Evolutionary conservation across 2,329 filamentous ascomycete genomes (phyloP).

Genomic region (Claviceps cyperi): DNA sequence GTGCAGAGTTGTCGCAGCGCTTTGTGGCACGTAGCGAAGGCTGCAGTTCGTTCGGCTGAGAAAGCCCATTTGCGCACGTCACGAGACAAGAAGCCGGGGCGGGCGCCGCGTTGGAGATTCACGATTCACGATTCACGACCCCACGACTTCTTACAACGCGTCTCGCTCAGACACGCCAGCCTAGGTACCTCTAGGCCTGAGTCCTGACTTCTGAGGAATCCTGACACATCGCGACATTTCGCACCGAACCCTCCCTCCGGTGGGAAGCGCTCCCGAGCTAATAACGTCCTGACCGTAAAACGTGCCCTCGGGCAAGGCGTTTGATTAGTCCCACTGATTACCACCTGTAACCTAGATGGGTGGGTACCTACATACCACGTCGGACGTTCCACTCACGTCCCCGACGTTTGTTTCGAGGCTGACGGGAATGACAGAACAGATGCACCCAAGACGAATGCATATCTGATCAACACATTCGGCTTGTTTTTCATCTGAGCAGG

Average conservation of each 20-base stretch:
- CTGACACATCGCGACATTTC: not conserved
- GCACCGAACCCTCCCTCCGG: not conserved
- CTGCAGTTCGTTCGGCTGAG: no score
- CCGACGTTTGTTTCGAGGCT: not conserved
- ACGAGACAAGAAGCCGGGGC: no score
- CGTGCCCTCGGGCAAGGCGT: not conserved
- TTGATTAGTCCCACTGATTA: not conserved
- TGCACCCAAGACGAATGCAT: not conserved
- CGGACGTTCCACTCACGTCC: not conserved
- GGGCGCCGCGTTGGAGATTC: no score
- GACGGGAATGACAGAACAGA: not conserved
- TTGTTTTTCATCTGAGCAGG: not conserved
- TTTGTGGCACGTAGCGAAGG: not conserved
- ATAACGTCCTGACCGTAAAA: not conserved
- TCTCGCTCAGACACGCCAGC: not conserved
- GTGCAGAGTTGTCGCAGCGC: not conserved
- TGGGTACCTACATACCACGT: no score
- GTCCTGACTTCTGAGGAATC: not conserved
- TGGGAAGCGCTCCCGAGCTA: not conserved
- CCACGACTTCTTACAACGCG: not conserved
- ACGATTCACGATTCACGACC: no score
- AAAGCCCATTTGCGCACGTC: not conserved
- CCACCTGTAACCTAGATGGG: no score
- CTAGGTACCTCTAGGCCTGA: no score
- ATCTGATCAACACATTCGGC: not conserved